Evolutionary conservation across 495 filamentous ascomycete species (phyloP).

Genomic region (Penicillium desertorum): DNA sequence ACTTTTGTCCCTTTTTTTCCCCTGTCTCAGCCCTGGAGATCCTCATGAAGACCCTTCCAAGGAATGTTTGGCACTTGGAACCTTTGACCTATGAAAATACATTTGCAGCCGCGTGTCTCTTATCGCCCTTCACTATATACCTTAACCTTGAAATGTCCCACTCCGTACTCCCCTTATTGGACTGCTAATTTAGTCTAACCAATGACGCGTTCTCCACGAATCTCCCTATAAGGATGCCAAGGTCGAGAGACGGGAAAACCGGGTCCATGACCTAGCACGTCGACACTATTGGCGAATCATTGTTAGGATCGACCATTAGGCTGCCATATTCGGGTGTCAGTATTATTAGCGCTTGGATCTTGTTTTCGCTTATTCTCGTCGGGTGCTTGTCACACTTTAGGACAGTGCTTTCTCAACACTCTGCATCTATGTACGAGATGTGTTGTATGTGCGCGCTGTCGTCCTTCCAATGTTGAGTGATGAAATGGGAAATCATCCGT

Average conservation of each 20-base stretch:
- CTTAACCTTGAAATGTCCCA: conserved; percentile 2
- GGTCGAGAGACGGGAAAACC: conserved; percentile 7
- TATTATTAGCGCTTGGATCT: neutral
- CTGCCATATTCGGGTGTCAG: conserved; percentile 1
- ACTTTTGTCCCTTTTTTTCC: neutral
- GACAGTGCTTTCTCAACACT: neutral
- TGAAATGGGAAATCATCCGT: neutral
- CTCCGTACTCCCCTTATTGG: neutral
- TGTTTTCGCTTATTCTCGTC: conserved; percentile 3
- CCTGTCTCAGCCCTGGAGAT: neutral
- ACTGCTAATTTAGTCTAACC: neutral
- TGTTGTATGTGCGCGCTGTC: neutral
- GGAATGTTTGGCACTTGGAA: neutral
- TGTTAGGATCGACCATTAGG: conserved; percentile 14
- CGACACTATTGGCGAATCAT: conserved; percentile 11
- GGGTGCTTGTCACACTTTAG: conserved; percentile 1
- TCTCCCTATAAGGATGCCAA: conserved; percentile 21
- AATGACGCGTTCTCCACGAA: conserved; percentile 24
- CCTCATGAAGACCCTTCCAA: neutral
- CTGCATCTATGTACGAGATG: neutral
- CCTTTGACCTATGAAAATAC: neutral
- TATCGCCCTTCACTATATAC: neutral
- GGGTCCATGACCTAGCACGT: neutral
- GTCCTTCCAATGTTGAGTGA: neutral
- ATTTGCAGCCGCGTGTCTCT: neutral